These are phyloP conservation scores for Lentinula aciculospora DNA, from an alignment of 768 basidiomycete genomes.

Conservation along the genomic window DNA sequence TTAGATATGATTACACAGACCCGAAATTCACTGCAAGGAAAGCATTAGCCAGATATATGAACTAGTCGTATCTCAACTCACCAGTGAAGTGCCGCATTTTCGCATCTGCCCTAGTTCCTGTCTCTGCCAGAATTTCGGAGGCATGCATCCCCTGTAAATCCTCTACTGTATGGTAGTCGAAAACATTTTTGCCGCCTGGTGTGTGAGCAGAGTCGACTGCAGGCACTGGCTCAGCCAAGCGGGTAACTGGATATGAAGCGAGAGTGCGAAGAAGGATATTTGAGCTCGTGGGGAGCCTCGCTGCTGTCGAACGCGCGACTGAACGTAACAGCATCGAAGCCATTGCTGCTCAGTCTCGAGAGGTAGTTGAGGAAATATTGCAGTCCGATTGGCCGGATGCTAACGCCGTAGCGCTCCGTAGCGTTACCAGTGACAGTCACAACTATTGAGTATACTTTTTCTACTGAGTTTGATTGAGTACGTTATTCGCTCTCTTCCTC, in stretches of 20 bases:
- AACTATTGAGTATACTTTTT: background rate
- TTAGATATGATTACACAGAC: constrained; percentile 27
- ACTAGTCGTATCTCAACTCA: constrained; percentile 23
- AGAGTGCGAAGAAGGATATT: constrained; percentile 28
- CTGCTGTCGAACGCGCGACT: constrained; percentile 38
- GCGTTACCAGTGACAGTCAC: background rate
- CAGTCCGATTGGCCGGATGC: background rate
- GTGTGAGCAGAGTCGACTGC: constrained; percentile 22
- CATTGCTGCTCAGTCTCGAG: constrained; percentile 30
- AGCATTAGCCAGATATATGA: background rate
- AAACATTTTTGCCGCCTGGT: constrained; percentile 36
- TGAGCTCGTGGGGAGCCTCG: constrained; percentile 19
- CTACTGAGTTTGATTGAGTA: background rate
- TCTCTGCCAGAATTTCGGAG: constrained; percentile 75
- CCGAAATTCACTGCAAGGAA: constrained; percentile 81
- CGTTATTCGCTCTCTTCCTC: constrained; percentile 18
- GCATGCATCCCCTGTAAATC: constrained; percentile 80
- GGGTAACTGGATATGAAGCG: constrained; percentile 26
- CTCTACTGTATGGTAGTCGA: constrained; percentile 73
- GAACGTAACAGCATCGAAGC: constrained; percentile 63
- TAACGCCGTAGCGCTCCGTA: background rate
- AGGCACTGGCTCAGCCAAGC: constrained; percentile 23
- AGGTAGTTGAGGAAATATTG: background rate
- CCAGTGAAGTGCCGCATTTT: constrained; percentile 94
- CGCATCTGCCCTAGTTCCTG: constrained; percentile 61